These are phyloP conservation scores for Pseudogymnoascus sp. DNA, from an alignment of 2,329 filamentous ascomycete genomes.

Conservation along the genomic window DNA sequence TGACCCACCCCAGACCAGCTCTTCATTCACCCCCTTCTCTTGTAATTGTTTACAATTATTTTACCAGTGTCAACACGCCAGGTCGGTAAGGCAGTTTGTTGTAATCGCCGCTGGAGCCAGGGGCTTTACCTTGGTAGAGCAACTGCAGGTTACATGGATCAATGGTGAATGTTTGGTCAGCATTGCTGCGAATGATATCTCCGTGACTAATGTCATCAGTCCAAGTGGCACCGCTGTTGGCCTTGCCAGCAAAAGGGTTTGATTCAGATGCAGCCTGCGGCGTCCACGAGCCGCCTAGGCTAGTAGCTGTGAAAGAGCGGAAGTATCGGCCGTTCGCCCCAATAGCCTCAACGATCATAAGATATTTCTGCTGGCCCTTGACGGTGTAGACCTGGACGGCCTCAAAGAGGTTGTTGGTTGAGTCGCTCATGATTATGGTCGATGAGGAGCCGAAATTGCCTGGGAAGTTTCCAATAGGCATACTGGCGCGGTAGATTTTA, in stretches of 20 bases:
- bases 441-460: slow-evolving; percentile 47
- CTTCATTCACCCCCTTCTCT: neutral
- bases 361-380: slow-evolving; percentile 24
- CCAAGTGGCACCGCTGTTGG: slow-evolving; percentile 31
- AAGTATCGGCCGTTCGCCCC: slow-evolving; percentile 31
- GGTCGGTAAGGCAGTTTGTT: slow-evolving; percentile 33
- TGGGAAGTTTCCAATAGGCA: slow-evolving; percentile 56
- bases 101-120: slow-evolving; percentile 27
- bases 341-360: slow-evolving; percentile 35
- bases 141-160: slow-evolving; percentile 29
- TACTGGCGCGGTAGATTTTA: slow-evolving; percentile 55
- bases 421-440: slow-evolving; percentile 45
- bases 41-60: neutral
- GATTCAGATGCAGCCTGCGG: slow-evolving; percentile 30
- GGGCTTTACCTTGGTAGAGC: slow-evolving; percentile 34
- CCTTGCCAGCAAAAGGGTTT: slow-evolving; percentile 32
- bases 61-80: slow-evolving; percentile 21
- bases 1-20: neutral
- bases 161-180: slow-evolving; percentile 34
- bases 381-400: slow-evolving; percentile 32
- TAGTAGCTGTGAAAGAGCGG: slow-evolving; percentile 32
- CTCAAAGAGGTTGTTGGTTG: slow-evolving; percentile 33
- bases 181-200: slow-evolving; percentile 28
- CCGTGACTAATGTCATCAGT: slow-evolving; percentile 31
- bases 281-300: slow-evolving; percentile 30